Evolutionary conservation across 106 monocot genomes (phyloP).

Genomic region (Triglochin maritima): DNA sequence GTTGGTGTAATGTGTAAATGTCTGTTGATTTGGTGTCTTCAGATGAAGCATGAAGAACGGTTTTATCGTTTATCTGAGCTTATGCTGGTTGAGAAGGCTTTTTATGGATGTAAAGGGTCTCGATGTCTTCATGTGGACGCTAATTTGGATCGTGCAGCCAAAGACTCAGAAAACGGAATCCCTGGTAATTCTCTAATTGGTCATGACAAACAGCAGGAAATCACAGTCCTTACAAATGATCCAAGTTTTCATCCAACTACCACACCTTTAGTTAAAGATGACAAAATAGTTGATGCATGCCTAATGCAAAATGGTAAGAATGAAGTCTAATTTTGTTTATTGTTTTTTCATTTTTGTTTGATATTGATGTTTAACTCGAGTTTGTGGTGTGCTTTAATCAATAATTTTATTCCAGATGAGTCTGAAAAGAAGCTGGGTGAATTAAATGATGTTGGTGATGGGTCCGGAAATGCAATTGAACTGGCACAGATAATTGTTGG

Average conservation of each 20-base stretch:
- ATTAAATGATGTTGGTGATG: background rate
- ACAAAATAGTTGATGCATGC: background rate
- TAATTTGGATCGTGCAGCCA: background rate
- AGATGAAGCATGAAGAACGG: conserved; percentile 24
- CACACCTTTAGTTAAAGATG: background rate
- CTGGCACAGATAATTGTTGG: background rate
- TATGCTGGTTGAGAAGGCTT: conserved; percentile 28
- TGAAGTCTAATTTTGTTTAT: background rate
- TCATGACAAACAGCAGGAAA: background rate
- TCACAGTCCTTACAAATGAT: background rate
- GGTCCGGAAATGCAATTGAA: background rate
- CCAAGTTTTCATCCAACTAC: background rate
- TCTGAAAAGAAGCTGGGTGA: background rate
- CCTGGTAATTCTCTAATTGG: background rate
- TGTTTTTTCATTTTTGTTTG: background rate
- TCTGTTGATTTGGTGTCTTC: background rate
- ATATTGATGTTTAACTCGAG: background rate
- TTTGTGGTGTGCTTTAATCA: background rate
- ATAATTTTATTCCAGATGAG: background rate
- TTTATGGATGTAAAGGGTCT: conserved; percentile 20
- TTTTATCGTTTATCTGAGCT: conserved; percentile 40
- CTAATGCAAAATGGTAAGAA: conserved; percentile 1
- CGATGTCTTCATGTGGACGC: conserved; percentile 40
- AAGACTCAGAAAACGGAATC: background rate
- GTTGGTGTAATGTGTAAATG: no score